Evolutionary conservation across 2,329 filamentous ascomycete genomes (phyloP), one percentile per base, ranked within the genome.

Genomic region (Sclerotinia glacialis): DNA sequence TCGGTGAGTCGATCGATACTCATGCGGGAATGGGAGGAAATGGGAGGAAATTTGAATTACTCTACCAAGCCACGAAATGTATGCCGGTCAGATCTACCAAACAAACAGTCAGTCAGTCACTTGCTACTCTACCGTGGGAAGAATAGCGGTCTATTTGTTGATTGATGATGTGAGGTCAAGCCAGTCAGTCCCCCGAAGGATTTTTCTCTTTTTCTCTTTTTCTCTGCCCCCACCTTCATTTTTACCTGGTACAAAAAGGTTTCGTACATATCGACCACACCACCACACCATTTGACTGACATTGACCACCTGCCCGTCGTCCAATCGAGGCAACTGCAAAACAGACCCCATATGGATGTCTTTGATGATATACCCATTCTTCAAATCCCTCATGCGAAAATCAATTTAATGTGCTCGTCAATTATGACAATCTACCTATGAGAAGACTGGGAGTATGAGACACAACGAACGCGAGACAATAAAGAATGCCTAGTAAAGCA

Each of bases 121-220:
- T 3, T 37, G 16, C 23, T 7, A 50, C 37, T 46, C 21, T 3
- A 11, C 16, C 40, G 23, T 60, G 56, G 42, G 56, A 28, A 58
- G 54, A 60, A 49, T 60, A 16, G 58, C 58, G 58, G 58, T 60
- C 58, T 60, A 44, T 37, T 46, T 28, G 18, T 46, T 3, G 23
- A 31, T 31, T 37, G 14, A 26, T 49, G 55, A n/a, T 46, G 55
- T 46, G 40, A 16, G 28, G 16, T 28, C 37, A 58, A 58, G 40
- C 26, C 44, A 59, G 42, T 40, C 37, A 40, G 14, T 40, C 11
- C 42, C 11, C 21, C 26, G 23, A 28, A 47, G 31, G 42, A 2
- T 34, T 47, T 47, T 47, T 26, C 11, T 14, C 21, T n/a, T n/a
- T n/a, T n/a, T n/a, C n/a, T n/a, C n/a, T 34, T 47, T 47, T 47